Evolutionary conservation across 441 rosid genomes (phyloP), one percentile per base, ranked within the genome.

Genomic region (Metrosideros polymorpha): DNA sequence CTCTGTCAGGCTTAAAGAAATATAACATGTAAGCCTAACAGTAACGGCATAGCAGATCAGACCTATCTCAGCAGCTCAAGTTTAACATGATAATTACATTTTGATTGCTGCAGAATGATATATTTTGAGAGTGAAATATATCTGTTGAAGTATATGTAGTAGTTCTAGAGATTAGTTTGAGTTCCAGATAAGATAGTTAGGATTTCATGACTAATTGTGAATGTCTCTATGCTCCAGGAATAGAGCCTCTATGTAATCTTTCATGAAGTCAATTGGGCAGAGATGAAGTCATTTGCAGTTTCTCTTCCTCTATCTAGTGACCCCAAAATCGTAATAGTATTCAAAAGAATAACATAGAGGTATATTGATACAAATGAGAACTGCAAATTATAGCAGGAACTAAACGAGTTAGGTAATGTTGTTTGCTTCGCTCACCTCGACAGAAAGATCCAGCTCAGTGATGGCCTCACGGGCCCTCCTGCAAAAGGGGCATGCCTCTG

Each of bases 401-500:
- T 71, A 71, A 35, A 71, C 39, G 27, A 71, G 79, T 22, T 0
- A 19, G 79, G 47, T 71, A 71, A 35, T 1, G 8, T 71, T 39
- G 79, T 71, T 35, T 25, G 59, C 2, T 29, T 83, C 57, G 57
- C 89, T 89, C 84, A 96, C 97, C 93, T 95, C 96, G 7, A 90
- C 94, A 71, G 95, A 93, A 87, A 96, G 97, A 91, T 95, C 98
- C 85, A 96, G 91, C 94, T 96, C 98, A 84, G 97, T 96, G 90
- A 94, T 79, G 85, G 98, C 97, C 89, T 96, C 99, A 42, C 98
- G 91, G 86, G 93, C 96, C 89, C 98, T 94, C 86, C 99, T 90
- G 86, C 99, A 96, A 89, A 96, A 95, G 85, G 99, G 98, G 89
- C 95, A 96, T 82, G 97, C 96, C 92, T 96, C 98, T 95, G 93